Base-by-base conservation (phyloP, 2,329 filamentous ascomycete genomes). In the Aspergillus niger region DNA sequence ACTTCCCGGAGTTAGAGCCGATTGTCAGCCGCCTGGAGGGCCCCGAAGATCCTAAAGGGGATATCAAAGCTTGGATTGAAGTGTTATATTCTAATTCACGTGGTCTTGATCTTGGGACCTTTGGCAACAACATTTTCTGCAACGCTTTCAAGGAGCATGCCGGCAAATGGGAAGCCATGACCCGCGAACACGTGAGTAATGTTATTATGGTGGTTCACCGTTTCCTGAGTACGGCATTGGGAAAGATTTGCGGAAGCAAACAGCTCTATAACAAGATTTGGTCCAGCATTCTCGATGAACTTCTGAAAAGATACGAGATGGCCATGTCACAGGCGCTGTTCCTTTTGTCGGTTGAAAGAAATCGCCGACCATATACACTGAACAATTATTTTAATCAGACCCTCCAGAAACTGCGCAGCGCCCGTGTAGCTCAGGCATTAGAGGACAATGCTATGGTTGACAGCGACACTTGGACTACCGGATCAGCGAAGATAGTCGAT, bases 101-200 rank as follows among this genome's bases (percentile, higher is more conserved):
- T 0, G 85, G 83, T 0, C 82, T 83, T 15, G 83, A 87, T 54
- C 61, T 88, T 0, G 85, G 85, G 0, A 86, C 76, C 1, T 79
- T 80, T 62, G 73, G 74, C 41, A 39, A 69, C 0, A 66, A 71
- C 1, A 54, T 77, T 3, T 55, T 77, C 1, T 56, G 69, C 2
- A 70, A 61, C 8, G 64, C 77, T 0, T 86, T 89, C 70, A 79
- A 80, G 28, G 79, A 81, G 36, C 85, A 89, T 59, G 80, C 85
- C 0, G 62, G 66, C 11, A 85, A 83, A 15, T 89, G 86, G 86
- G 66, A 75, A 0, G 50, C 60, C 0, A 67, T 89, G 1, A 78
- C 82, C 0, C 60, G 78, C 0, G 76, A 75, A 0, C 85, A 88
- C 61, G 75, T 86, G 5, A 81, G 80, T 60, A 79, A 83, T 26